Base-by-base conservation (phyloP, 106 monocot species). In the Allium cepa region DNA sequence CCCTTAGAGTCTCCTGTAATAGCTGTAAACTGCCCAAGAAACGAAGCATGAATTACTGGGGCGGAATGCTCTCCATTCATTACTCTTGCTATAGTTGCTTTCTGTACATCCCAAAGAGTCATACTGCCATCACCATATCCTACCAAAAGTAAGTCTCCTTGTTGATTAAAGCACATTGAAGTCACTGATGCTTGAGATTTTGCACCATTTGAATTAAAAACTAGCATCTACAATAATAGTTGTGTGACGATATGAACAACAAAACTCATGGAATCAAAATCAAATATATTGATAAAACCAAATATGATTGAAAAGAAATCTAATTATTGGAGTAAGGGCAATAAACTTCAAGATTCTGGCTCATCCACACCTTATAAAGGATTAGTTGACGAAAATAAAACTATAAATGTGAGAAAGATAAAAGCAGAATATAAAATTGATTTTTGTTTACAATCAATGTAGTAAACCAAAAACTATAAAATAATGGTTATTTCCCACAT, bases 111-210 rank as follows among this genome's bases (percentile, higher is more conserved):
- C 97, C 97, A 99, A 59, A 92, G 53, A 59, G 86, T 90, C 46
- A 93, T 47, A 83, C 87, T 92, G 27, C 97, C 97, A 87, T 99
- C 92, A 57, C 77, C 69, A 69, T 92, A 92, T 56, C 97, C 97
- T 66, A 81, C 97, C 82, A 99, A 80, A 59, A 99, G 89, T 36
- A 99, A 75, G 67, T 99, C 92, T 13, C 92, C 92, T 73, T 87
- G 92, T 61, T 87, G 92, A 70, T 87, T 99, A 74, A 99, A 99
- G 79, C 90, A 99, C 89, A 99, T 87, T 11, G 97, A 92, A 64
- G 97, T 99, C 53, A 87, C 97, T 50, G 87, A 50, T 62, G 73
- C 66, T 71, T 71, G 82, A 78, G 81, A 62, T 81, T 84, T 88
- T 68, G 84, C 96, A 59, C 91, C 79, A 74, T 87, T 79, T 71